Percentiles rank a stretch among this genome's conserved stretches.
Conservation (phyloP, 305 asterid species). For the Fraxinus dipetala region DNA sequence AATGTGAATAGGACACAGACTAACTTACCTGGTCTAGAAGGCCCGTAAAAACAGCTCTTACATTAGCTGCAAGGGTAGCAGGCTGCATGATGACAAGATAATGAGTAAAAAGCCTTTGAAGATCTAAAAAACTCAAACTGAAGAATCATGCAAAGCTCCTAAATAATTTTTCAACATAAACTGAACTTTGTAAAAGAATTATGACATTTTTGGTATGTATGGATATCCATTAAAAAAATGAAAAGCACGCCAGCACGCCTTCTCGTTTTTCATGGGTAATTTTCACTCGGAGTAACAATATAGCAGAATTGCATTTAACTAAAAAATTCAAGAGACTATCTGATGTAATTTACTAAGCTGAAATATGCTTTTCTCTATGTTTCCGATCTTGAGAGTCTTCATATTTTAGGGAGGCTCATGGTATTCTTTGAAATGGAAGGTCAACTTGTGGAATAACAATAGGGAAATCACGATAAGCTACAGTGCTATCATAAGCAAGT, state of each 20-base stretch:
- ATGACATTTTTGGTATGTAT: not conserved
- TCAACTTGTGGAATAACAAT: not conserved
- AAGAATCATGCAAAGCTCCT: not conserved
- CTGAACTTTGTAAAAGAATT: not conserved
- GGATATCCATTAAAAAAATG: not conserved
- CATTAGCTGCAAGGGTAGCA: conserved; percentile 76
- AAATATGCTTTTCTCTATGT: not conserved
- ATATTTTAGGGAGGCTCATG: not conserved
- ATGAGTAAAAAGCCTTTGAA: conserved; percentile 9
- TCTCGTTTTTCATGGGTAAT: not conserved
- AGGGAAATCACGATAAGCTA: not conserved
- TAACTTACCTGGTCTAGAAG: conserved; percentile 84
- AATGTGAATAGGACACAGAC: conserved; percentile 22
- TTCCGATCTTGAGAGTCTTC: not conserved
- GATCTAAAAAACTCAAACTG: not conserved
- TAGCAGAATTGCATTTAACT: not conserved
- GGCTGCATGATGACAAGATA: conserved; percentile 53
- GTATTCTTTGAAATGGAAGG: not conserved
- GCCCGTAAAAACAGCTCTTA: conserved; percentile 83
- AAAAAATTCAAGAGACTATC: not conserved
- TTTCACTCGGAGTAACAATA: not conserved
- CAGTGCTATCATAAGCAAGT: not conserved
- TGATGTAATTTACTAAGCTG: not conserved
- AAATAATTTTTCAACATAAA: not conserved
- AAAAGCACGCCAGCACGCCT: not conserved